Evolutionary conservation across 495 filamentous ascomycete genomes (phyloP), one percentile per base, ranked within the genome.

Genomic region (Penicillium lagena): DNA sequence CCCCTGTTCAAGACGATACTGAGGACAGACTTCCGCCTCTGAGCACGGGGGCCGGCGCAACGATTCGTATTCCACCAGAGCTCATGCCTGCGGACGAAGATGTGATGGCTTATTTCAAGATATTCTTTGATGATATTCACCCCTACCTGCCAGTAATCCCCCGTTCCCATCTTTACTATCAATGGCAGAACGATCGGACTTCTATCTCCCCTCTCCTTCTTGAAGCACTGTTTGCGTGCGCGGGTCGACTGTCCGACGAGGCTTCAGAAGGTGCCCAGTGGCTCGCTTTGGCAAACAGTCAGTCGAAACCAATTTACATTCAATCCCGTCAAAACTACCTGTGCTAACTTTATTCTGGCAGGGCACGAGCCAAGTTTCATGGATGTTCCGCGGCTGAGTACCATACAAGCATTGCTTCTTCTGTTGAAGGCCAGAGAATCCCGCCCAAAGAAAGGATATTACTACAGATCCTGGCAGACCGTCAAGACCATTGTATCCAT

Each of bases 381-480:
- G 81, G 93, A 98, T 60, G 83, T 93, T 14, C 90, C 93, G 7
- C 79, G 93, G 7, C 52, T 98, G 46, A 97, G 91, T 59, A 98
- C 93, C 5, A 84, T 98, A 11, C 93, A 98, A 66, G 94, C 89
- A 1, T 67, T 96, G 43, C 70, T 96, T 40, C 80, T 98, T 29
- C 68, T 97, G 33, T 62, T 96, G 12, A 98, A 98, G 68, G 94
- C 93, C 2, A 76, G 90, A 49, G 93, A 98, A 61, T 83, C 88
- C 29, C 79, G 85, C 37, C 94, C 94, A 2, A 93, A 93, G 59
- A 82, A 89, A 54, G 93, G 93, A 1, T 98, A 98, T 62, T 98
- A 93, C 64, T 97, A 90, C 59, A 81, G 93, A 17, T 98, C 93
- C 9, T 98, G 93, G 93, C 96, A 96, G 80, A 94, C 87, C 7